Evolutionary conservation across 2,329 filamentous ascomycete genomes (phyloP), one percentile per base, ranked within the genome.

Genomic region (Monosporascus cannonballus): DNA sequence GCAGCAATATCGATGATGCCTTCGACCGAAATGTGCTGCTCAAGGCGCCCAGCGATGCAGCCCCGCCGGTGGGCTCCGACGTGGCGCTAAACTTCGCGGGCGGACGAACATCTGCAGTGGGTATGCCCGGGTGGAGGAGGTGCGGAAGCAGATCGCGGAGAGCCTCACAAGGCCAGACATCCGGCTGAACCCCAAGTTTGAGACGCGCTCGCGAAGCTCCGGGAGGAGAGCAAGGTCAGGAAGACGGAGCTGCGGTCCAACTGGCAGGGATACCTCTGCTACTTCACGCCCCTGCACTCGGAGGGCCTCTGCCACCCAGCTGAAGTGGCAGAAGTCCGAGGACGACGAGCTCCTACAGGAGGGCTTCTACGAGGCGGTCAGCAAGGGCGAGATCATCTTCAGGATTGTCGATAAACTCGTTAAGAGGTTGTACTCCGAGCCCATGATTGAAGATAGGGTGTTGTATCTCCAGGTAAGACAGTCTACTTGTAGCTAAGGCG

Each of bases 341-440:
- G 64, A 71, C 50, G 76, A 81, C 54, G 76, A 79, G 1, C 67
- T 78, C 63, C 63, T 79, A 27, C 70, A 69, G 51, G 77, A 79
- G 61, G 76, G 71, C 4, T 70, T 80, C 57, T 61, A 73, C 18
- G 76, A 81, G 56, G 72, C 65, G 3, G 62, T 78, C n/a, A 67
- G 70, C 9, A 73, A 68, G 57, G 68, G 66, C 39, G 69, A 73
- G 59, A 62, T 79, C 18, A 68, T 62, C 20, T 71, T 80, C 57
- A 71, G 76, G 27, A 59, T 81, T 38, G 76, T 79, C 3, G 76
- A 78, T 48, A 68, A 71, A 59, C 67, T 76, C 41, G 59, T 65
- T 57, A 68, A 71, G 51, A 63, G 57, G 6, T 66, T 62, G 14
- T 79, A 78, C 54, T 70, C 73, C 56, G 77, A 81, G 69, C 61